A percentile compares a stretch with the other conserved stretches of the same genome.
phyloP scores from a whole-genome alignment of 345 rosid genomes.

The Populus alba region DNA sequence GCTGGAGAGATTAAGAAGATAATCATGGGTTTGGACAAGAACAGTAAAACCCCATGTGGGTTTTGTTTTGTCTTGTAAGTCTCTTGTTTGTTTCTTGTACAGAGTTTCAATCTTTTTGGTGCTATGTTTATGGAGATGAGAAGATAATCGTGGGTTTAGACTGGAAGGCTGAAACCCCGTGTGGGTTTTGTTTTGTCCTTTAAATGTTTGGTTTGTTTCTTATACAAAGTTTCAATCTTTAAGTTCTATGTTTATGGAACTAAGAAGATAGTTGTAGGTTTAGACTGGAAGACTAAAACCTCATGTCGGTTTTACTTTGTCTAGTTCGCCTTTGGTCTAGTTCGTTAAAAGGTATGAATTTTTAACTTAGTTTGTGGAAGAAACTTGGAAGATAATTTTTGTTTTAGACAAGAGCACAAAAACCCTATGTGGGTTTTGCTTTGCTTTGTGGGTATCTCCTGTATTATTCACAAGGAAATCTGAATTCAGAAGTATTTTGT shows the following conservation, averaged over 20 bases:
- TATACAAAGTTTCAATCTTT: neutral
- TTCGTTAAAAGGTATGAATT: neutral
- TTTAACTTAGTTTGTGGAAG: neutral
- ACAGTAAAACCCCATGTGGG: constrained; percentile 93
- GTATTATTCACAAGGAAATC: neutral
- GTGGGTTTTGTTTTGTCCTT: constrained; percentile 90
- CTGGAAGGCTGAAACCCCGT: constrained; percentile 87
- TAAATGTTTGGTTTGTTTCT: constrained; percentile 28
- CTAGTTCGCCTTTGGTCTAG: neutral
- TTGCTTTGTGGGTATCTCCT: neutral
- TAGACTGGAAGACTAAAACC: neutral
- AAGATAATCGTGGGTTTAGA: constrained; percentile 97
- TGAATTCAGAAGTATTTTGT: neutral
- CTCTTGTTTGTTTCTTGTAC: neutral
- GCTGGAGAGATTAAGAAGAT: constrained; percentile 97
- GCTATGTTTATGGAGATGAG: constrained; percentile 56
- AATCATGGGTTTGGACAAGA: constrained; percentile 97
- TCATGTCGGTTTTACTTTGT: neutral
- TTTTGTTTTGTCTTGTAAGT: constrained; percentile 86
- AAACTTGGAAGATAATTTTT: neutral
- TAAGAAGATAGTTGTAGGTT: neutral
- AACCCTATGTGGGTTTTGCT: neutral
- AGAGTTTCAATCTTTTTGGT: neutral
- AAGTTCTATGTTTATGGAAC: neutral
- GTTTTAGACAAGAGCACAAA: neutral